Conservation (phyloP, 768 basidiomycete genomes). For the Podaxis sp. region DNA sequence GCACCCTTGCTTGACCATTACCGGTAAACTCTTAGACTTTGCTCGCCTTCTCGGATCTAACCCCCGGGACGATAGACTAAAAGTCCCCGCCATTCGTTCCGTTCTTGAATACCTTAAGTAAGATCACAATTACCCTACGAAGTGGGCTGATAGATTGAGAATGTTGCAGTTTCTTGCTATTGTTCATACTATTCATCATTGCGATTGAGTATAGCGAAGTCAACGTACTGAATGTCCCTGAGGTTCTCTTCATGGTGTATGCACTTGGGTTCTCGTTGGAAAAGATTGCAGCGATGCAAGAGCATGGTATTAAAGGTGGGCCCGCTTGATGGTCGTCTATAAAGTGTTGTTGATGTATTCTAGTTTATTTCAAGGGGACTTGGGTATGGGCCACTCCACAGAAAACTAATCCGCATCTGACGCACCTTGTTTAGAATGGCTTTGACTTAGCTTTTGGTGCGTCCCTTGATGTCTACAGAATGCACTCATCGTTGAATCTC, state of each 20-base stretch:
- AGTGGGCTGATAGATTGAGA: slow-evolving; percentile 10
- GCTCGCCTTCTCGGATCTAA: neutral
- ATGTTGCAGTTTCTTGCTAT: slow-evolving; percentile 63
- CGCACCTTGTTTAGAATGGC: slow-evolving; percentile 61
- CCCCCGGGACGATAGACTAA: slow-evolving; percentile 51
- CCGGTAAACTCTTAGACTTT: slow-evolving; percentile 48
- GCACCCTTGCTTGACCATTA: slow-evolving; percentile 96
- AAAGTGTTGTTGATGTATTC: neutral
- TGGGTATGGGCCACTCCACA: slow-evolving; percentile 50
- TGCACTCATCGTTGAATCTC: neutral
- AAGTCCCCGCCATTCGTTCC: slow-evolving; percentile 90
- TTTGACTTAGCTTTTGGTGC: slow-evolving; percentile 90
- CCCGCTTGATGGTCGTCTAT: neutral
- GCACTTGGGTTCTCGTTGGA: slow-evolving; percentile 85
- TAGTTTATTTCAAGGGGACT: slow-evolving; percentile 83
- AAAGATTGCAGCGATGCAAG: slow-evolving; percentile 93
- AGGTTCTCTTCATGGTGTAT: slow-evolving; percentile 78
- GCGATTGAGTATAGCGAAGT: slow-evolving; percentile 75
- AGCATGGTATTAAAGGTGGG: slow-evolving; percentile 87
- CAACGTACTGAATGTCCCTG: slow-evolving; percentile 61
- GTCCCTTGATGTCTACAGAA: slow-evolving; percentile 18
- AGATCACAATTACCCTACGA: slow-evolving; percentile 11
- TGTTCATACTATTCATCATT: slow-evolving; percentile 77
- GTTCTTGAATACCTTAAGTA: slow-evolving; percentile 90
- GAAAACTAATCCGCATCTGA: slow-evolving; percentile 12